Percentiles rank a stretch among this genome's conserved stretches.
These are phyloP conservation scores for Tylopilus subfusipes DNA, from an alignment of 768 basidiomycete genomes.

Conservation along the genomic window DNA sequence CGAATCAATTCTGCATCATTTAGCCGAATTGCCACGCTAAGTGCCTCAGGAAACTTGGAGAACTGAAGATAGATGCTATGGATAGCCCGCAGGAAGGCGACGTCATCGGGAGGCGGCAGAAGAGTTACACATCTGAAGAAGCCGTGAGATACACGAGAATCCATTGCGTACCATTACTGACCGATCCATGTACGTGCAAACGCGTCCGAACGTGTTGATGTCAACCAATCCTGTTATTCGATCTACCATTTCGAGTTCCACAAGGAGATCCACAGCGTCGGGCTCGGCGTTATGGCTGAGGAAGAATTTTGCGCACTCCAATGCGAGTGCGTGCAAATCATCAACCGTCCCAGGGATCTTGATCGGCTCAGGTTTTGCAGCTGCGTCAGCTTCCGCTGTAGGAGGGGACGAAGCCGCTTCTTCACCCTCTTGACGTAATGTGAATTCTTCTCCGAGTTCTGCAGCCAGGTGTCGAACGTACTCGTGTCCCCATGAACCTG, in stretches of 20 bases:
- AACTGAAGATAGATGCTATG: slow-evolving; percentile 87
- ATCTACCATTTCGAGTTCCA: slow-evolving; percentile 88
- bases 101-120: slow-evolving; percentile 89
- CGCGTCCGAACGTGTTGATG: slow-evolving; percentile 80
- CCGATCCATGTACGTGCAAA: slow-evolving; percentile 96
- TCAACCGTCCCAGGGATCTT: slow-evolving; percentile 54
- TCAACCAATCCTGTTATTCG: slow-evolving; percentile 78
- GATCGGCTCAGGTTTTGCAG: slow-evolving; percentile 32
- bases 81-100: slow-evolving; percentile 82
- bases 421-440: slow-evolving; percentile 57
- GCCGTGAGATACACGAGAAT: slow-evolving; percentile 1
- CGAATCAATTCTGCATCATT: slow-evolving; percentile 76
- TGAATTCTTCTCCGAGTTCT: slow-evolving; percentile 93
- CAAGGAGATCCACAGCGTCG: slow-evolving; percentile 92
- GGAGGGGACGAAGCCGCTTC: slow-evolving; percentile 23
- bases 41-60: slow-evolving; percentile 86
- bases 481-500: slow-evolving; percentile 99
- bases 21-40: slow-evolving; percentile 81
- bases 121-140: slow-evolving; percentile 73
- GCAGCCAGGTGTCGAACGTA: slow-evolving; percentile 96
- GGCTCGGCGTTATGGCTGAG: slow-evolving; percentile 95
- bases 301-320: slow-evolving; percentile 86
- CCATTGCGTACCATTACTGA: slow-evolving; percentile 33
- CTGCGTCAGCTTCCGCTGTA: slow-evolving; percentile 28
- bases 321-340: slow-evolving; percentile 71